Percentiles rank a stretch among this genome's conserved stretches.
These are phyloP conservation scores for Astragalus membranaceus DNA, from an alignment of 306 rosid genomes.

Conservation along the genomic window DNA sequence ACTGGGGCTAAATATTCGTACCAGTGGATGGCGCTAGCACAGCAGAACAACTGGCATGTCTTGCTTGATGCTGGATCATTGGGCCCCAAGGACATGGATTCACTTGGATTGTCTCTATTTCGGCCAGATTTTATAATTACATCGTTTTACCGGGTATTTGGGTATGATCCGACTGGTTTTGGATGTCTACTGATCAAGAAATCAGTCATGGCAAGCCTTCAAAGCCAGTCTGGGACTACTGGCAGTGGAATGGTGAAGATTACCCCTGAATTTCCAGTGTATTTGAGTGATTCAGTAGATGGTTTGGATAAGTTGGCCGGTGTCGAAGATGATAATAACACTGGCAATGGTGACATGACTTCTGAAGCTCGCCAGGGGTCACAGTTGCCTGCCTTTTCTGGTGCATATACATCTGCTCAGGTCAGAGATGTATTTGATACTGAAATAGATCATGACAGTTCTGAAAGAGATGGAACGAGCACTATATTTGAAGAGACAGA, in stretches of 20 bases:
- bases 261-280: conserved; percentile 83
- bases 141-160: conserved; percentile 94
- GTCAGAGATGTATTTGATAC: conserved; percentile 92
- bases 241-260: conserved; percentile 97
- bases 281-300: conserved; percentile 83
- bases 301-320: conserved; percentile 68
- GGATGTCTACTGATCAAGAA: conserved; percentile 94
- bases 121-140: conserved; percentile 94
- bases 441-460: conserved; percentile 87
- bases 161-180: conserved; percentile 96
- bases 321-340: conserved; percentile 52
- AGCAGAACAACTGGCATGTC: conserved; percentile 98
- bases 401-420: conserved; percentile 87
- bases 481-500: conserved; percentile 91
- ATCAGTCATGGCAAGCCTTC: conserved; percentile 83
- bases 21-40: conserved; percentile 98
- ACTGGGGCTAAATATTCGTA: conserved; percentile 94
- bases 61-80: conserved; percentile 93
- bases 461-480: conserved; percentile 92
- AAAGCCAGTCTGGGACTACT: conserved; percentile 77
- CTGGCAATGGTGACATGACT: conserved; percentile 39
- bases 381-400: conserved; percentile 92
- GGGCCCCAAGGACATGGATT: conserved; percentile 99
- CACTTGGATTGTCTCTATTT: conserved; percentile 89
- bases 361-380: conserved; percentile 57